These are phyloP conservation scores for Pichia insulana DNA, from an alignment of 805 yeast genomes.

Conservation along the genomic window DNA sequence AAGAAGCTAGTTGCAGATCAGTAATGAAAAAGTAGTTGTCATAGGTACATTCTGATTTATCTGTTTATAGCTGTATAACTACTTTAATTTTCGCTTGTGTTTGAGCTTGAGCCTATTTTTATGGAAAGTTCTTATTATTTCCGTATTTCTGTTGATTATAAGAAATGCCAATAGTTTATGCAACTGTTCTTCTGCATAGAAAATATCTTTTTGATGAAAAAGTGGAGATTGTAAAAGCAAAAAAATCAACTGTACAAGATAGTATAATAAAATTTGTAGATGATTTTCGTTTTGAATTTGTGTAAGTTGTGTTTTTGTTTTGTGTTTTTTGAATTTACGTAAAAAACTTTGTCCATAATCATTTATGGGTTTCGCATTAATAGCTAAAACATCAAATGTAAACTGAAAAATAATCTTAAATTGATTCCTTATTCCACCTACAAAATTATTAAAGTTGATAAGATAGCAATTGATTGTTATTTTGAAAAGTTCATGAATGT, in stretches of 20 bases:
- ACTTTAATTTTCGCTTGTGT: neutral
- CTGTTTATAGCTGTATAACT: neutral
- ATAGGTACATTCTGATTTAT: neutral
- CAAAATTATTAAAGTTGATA: conserved; percentile 9
- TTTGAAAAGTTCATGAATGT: conserved; percentile 9
- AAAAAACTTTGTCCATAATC: conserved; percentile 2
- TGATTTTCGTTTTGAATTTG: neutral
- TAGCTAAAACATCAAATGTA: conserved; percentile 9
- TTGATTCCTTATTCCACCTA: conserved; percentile 4
- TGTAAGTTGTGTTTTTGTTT: conserved; percentile 7
- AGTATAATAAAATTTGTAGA: conserved; percentile 7
- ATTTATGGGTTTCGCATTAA: conserved; percentile 1
- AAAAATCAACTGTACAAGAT: conserved; percentile 10
- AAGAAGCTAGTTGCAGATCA: conserved; percentile 7
- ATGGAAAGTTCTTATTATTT: conserved; percentile 11
- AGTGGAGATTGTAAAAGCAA: conserved; percentile 1
- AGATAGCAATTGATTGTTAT: conserved; percentile 10
- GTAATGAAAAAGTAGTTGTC: neutral
- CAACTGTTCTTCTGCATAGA: conserved; percentile 1
- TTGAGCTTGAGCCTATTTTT: neutral
- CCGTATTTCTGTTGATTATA: conserved; percentile 14
- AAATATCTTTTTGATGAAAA: neutral
- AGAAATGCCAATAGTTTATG: conserved; percentile 16
- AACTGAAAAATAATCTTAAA: conserved; percentile 4
- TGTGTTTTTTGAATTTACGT: conserved; percentile 4